Base-by-base conservation (phyloP, 768 basidiomycete species). In the Suillus sp. region DNA sequence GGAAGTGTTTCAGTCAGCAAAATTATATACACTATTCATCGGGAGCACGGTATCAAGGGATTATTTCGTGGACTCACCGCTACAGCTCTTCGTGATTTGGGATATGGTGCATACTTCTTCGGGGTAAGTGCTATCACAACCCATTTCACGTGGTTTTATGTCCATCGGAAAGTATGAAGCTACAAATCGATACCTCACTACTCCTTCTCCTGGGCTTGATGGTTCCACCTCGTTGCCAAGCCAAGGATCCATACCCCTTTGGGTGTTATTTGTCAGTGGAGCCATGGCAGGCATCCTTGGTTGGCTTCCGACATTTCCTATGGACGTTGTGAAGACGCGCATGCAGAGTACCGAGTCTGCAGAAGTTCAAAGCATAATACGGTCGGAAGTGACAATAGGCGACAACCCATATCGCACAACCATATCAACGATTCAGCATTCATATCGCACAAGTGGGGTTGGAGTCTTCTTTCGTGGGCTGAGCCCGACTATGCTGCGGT, bases 321-420 rank as follows among this genome's bases (percentile, higher is more conserved):
- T 95, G 61, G 95, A 97, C 70, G 90, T 95, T 3, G 82, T 96
- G 65, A 96, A 97, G 78, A 96, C 95, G 16, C 86, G 94, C 6
- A 85, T 95, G 68, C 95, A 97, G 74, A 85, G 85, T 56, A 72
- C 67, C 30, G 61, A 71, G 1, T 60, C 65, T n/a, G 22, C 30
- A 18, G 45, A 34, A 34, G 42, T 65, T 4, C 30, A 13, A 13
- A 43, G n/a, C 9, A 50, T 27, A 37, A 27, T 35, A 27, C 32
- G 5, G n/a, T 58, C 4, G 40, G 63, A 11, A 11, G 65, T 30
- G 43, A 48, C 18, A 8, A 18, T 18, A 22, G 10, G 48, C 38
- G 65, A 60, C 32, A 82, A 88, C 64, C 89, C 86, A 1, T 92
- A 88, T 70, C 78, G 83, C 16, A 84, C 81, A 51, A 88, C 82